phyloP scores from a whole-genome alignment of 257 asterid species.

The Fraxinus pennsylvanica region DNA sequence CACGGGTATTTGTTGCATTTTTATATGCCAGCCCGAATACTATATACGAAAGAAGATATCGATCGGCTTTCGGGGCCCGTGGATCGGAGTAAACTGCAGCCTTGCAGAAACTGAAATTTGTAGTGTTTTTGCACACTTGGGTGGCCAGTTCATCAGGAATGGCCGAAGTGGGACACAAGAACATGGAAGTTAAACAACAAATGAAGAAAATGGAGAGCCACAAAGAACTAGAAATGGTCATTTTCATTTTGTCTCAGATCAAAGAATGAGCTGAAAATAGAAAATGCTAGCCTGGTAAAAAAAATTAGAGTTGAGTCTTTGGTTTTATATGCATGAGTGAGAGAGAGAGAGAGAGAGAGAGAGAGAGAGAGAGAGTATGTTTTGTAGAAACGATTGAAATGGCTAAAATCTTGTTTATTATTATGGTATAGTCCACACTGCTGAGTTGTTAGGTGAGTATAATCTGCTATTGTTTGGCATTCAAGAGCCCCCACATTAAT shows the following conservation, averaged over 20 bases:
- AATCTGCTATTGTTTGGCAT: too few species aligned
- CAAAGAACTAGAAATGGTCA: background rate
- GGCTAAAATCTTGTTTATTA: too few species aligned
- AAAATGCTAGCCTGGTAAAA: background rate
- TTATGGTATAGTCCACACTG: too few species aligned
- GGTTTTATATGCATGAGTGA: background rate
- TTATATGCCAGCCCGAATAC: constrained; percentile 25
- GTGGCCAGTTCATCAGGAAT: constrained; percentile 19
- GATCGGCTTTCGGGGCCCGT: constrained; percentile 33
- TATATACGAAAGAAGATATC: constrained; percentile 26
- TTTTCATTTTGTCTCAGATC: constrained; percentile 3
- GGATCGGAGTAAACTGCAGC: constrained; percentile 38
- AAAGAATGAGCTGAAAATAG: background rate
- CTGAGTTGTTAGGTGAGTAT: too few species aligned
- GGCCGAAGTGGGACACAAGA: background rate
- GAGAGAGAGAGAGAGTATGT: background rate
- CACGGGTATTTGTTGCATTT: constrained; percentile 24
- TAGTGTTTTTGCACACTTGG: constrained; percentile 36
- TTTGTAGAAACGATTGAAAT: too few species aligned
- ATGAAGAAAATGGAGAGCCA: background rate
- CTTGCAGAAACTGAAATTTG: constrained; percentile 35
- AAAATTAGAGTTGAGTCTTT: background rate
- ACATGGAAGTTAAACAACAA: background rate
- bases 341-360: background rate
- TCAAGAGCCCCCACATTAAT: too few species aligned